Base-by-base conservation (phyloP, 2,329 filamentous ascomycete genomes). In the Aplosporella prunicola region DNA sequence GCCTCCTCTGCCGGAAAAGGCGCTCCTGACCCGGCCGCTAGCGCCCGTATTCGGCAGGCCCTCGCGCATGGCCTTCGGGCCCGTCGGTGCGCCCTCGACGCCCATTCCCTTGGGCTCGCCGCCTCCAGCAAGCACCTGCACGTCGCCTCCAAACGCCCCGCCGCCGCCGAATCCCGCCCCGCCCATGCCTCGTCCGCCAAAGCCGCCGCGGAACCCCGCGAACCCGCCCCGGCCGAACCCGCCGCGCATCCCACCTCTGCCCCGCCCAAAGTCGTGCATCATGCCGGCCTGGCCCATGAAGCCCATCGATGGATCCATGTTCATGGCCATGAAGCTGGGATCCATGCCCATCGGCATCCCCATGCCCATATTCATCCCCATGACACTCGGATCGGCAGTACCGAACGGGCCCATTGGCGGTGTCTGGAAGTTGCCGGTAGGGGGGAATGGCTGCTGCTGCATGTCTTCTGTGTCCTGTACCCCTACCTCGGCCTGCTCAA, bases 21-120 rank as follows among this genome's bases (percentile, higher is more conserved):
- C 32, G 13, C 29, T 20, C 25, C 39, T 40, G 29, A 56, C 79
- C 56, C 70, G 61, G 50, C 82, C 74, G 46, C 78, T 73, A 36
- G 83, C 73, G 47, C 82, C 84, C 40, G 80, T 88, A 58, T 93
- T 93, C 35, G 84, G 82, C 9, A 87, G 68, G 20, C 87, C 86
- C 60, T 91, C 82, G 45, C 89, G 76, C 85, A 96, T 93, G 13
- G 91, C 91, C 62, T 91, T 88, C 32, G 91, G 91, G 8, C 88
- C 91, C 38, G 82, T 93, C 18, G 91, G 91, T 18, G 91, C 91
- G 63, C 74, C 74, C 52, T 66, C 67, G 35, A 77, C 72, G 24
- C 72, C 73, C 71, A 85, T 62, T 4, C 68, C 69, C 35, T 61
- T 60, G 5, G 66, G 58, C 42, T 61, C 54, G 17, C 56, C 56